Conservation (phyloP, 2,329 filamentous ascomycete species). For the Venturia oleaginea region DNA sequence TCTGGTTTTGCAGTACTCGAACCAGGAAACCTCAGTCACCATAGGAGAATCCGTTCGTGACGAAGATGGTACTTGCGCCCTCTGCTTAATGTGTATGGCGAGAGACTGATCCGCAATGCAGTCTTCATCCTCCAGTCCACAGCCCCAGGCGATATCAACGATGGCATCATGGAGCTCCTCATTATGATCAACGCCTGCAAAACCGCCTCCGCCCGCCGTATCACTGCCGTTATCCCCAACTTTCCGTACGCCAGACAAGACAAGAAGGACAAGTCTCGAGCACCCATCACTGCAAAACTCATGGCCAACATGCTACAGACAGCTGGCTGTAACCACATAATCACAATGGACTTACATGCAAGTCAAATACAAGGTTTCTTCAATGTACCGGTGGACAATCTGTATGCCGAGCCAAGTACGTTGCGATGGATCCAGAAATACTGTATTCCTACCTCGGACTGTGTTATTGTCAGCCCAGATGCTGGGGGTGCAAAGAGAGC, state of each 20-base stretch:
- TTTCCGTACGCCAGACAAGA: slow-evolving; percentile 96
- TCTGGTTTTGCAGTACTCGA: slow-evolving; percentile 75
- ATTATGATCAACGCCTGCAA: slow-evolving; percentile 98
- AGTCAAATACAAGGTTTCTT: slow-evolving; percentile 96
- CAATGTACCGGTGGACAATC: slow-evolving; percentile 69
- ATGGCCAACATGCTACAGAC: slow-evolving; percentile 98
- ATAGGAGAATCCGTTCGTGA: slow-evolving; percentile 94
- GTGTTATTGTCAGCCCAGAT: slow-evolving; percentile 90
- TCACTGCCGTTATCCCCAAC: slow-evolving; percentile 91
- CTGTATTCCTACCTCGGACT: slow-evolving; percentile 61
- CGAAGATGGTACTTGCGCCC: slow-evolving; percentile 62
- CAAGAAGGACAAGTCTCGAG: slow-evolving; percentile 92
- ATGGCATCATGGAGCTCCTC: slow-evolving; percentile 93
- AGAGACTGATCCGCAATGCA: slow-evolving; percentile 22
- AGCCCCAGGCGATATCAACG: slow-evolving; percentile 91
- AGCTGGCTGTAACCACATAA: slow-evolving; percentile 84
- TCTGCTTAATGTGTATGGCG: slow-evolving; percentile 15
- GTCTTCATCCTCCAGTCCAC: slow-evolving; percentile 97
- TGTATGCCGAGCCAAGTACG: slow-evolving; percentile 90
- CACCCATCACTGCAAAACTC: slow-evolving; percentile 91
- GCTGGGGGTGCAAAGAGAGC: slow-evolving; percentile 90
- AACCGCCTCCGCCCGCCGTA: slow-evolving; percentile 74
- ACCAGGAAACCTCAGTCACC: slow-evolving; percentile 81
- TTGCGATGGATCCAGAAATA: slow-evolving; percentile 88
- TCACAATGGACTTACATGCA: slow-evolving; percentile 93